Conservation (phyloP, 176 grass and related monocot species). For the Lolium multiflorum region DNA sequence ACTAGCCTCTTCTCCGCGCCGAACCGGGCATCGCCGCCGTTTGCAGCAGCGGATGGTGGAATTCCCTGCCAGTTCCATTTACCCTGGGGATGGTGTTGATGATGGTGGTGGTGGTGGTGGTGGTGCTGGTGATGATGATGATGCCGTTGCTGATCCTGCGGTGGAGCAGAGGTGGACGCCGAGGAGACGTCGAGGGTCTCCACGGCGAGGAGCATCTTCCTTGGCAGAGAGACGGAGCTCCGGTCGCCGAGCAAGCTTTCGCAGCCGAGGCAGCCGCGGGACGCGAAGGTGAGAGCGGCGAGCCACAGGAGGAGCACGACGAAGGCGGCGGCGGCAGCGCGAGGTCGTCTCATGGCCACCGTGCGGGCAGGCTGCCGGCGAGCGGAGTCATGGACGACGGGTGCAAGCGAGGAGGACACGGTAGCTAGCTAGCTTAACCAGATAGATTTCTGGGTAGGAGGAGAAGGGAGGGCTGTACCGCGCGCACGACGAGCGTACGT, state of each 20-base stretch:
- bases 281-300: slow-evolving; percentile 63
- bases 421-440: background rate
- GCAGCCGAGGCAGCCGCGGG: slow-evolving; percentile 36
- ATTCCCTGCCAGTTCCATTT: slow-evolving; percentile 35
- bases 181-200: slow-evolving; percentile 23
- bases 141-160: background rate
- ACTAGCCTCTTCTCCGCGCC: slow-evolving; percentile 78
- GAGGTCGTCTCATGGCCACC: slow-evolving; percentile 68
- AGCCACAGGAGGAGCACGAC: slow-evolving; percentile 60
- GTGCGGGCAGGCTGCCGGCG: slow-evolving; percentile 19
- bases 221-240: background rate
- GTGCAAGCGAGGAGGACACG: background rate
- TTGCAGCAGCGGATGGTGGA: background rate
- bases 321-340: background rate
- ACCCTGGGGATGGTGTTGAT: slow-evolving; percentile 18
- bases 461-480: background rate
- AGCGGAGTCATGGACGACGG: slow-evolving; percentile 39
- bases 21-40: slow-evolving; percentile 55
- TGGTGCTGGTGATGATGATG: background rate
- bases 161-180: background rate
- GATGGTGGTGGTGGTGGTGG: slow-evolving; percentile 26
- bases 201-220: slow-evolving; percentile 59
- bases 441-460: too few species aligned
- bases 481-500: background rate
- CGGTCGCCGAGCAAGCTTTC: background rate